Percentiles rank a stretch among this genome's conserved stretches.
These are phyloP conservation scores for Fusarium brachygibbosum DNA, from an alignment of 2,329 filamentous ascomycete genomes.

Conservation along the genomic window DNA sequence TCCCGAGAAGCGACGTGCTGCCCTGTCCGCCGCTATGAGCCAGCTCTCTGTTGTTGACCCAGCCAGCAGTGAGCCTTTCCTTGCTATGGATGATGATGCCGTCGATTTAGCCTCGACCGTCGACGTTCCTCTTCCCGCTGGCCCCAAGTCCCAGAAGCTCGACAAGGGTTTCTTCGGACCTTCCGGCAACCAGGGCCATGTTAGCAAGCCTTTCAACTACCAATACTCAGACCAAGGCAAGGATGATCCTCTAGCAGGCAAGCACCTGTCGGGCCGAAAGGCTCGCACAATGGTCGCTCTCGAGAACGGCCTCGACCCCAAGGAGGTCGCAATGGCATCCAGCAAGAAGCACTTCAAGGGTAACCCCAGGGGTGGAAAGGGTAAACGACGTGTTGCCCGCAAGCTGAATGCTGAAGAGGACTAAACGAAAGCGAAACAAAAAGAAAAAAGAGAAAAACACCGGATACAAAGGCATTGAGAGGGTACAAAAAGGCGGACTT, in stretches of 20 bases:
- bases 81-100: slow-evolving; percentile 51
- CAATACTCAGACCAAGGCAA: slow-evolving; percentile 86
- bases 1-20: slow-evolving; percentile 81
- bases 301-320: slow-evolving; percentile 86
- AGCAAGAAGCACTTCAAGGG: slow-evolving; percentile 97
- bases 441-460: slow-evolving; percentile 64
- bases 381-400: slow-evolving; percentile 55
- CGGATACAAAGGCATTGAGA: slow-evolving; percentile 11
- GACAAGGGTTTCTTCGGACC: slow-evolving; percentile 92
- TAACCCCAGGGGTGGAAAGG: slow-evolving; percentile 72
- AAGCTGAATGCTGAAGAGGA: slow-evolving; percentile 42
- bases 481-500: slow-evolving; percentile 64
- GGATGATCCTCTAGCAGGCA: slow-evolving; percentile 59
- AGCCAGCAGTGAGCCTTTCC: slow-evolving; percentile 42
- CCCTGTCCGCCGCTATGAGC: slow-evolving; percentile 67
- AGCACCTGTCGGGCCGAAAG: slow-evolving; percentile 86
- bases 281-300: slow-evolving; percentile 83
- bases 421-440: slow-evolving; percentile 51
- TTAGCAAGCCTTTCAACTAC: slow-evolving; percentile 87
- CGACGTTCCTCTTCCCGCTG: slow-evolving; percentile 68
- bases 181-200: slow-evolving; percentile 72
- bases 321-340: slow-evolving; percentile 74
- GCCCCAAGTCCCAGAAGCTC: slow-evolving; percentile 80
- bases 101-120: slow-evolving; percentile 55
- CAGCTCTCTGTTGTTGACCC: slow-evolving; percentile 58